Evolutionary conservation across 2,329 filamentous ascomycete genomes (phyloP), one percentile per base, ranked within the genome.

Genomic region (Scedosporium boydii): DNA sequence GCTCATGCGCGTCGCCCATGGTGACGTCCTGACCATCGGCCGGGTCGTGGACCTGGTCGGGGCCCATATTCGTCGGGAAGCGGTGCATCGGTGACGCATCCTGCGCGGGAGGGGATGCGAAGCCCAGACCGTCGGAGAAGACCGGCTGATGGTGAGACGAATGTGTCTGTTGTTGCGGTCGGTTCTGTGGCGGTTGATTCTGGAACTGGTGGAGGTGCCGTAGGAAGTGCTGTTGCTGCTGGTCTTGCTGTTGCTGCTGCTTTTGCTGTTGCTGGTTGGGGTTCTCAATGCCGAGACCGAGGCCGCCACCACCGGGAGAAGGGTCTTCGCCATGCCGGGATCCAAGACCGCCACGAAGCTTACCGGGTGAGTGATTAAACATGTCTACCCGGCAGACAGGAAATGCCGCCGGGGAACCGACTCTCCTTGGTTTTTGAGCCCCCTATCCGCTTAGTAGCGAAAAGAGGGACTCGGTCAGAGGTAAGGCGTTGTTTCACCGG

Each of bases 341-440:
- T 41, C 59, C 59, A 56, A 56, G 59, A 61, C 59, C 59, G 48
- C 59, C 59, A 61, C 26, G 59, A 61, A 61, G 46, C 48, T 61
- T 61, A 27, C 38, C 42, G n/a, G 59, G 48, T 12, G 59, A 61
- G 23, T 61, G 29, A 61, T 61, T 61, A 51, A 56, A 61, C 59
- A 61, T 61, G 48, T 55, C 59, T 61, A 56, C 59, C 59, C 59
- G 59, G 59, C 59, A 51, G 16, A 61, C 59, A 55, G 48, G 16
- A 51, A 18, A 42, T 42, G 59, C 55, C 59, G 59, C 59, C 59
- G 59, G 59, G 59, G 59, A 34, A 29, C 53, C 12, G 59, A 61
- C 59, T 61, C 21, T 61, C 41, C 6, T 46, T 59, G 10, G 51
- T 55, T 23, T 23, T 29, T 18, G 48, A 61, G 59, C 48, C 48